These are phyloP conservation scores for Amaranthus cruentus DNA, from an alignment of 148 eudicot species.

Conservation along the genomic window DNA sequence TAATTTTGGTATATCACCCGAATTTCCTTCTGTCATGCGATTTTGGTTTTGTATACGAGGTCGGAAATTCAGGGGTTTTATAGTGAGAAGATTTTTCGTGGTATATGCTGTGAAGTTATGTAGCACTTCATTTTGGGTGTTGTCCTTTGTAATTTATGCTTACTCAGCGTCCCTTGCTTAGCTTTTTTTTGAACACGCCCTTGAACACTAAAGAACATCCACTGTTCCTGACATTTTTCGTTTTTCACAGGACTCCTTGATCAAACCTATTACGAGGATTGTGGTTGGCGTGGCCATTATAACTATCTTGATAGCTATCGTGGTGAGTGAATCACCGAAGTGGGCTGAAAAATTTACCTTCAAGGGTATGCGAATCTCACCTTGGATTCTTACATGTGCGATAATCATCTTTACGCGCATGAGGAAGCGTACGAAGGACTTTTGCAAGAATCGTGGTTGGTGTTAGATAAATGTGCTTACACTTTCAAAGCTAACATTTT, in stretches of 20 bases:
- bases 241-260: constrained; percentile 60
- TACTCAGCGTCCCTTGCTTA: background rate
- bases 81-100: too few species aligned
- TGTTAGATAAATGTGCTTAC: constrained; percentile 11
- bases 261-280: constrained; percentile 75
- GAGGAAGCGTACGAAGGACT: constrained; percentile 77
- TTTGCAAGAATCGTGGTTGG: constrained; percentile 42
- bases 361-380: constrained; percentile 58
- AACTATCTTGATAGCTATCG: constrained; percentile 54
- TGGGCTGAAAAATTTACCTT: constrained; percentile 65
- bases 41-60: too few species aligned
- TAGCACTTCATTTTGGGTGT: too few species aligned
- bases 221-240: background rate
- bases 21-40: too few species aligned
- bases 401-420: constrained; percentile 80
- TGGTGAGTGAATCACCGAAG: constrained; percentile 52
- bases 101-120: too few species aligned
- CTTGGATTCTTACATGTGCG: constrained; percentile 84
- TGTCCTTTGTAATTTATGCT: too few species aligned
- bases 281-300: constrained; percentile 53
- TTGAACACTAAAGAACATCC: background rate
- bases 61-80: too few species aligned
- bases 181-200: background rate
- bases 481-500: background rate
- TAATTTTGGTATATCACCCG: too few species aligned